Evolutionary conservation across 2,329 filamentous ascomycete genomes (phyloP).

Genomic region (Claviceps maximensis): DNA sequence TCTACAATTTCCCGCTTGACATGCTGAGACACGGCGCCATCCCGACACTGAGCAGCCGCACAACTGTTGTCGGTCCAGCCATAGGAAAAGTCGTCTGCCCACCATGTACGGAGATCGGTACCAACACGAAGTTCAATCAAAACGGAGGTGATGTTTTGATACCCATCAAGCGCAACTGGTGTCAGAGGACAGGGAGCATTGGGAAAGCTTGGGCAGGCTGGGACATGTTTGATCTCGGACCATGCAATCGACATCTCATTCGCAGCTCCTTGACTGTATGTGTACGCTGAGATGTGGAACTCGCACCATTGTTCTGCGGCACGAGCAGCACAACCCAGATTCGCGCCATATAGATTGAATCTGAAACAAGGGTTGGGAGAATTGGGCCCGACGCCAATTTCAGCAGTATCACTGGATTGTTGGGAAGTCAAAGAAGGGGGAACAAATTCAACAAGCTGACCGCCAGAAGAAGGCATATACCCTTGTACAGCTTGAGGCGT

Average conservation of each 20-base stretch:
- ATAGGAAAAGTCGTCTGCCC: constrained; percentile 27
- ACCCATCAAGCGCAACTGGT: constrained; percentile 23
- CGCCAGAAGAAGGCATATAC: constrained; percentile 25
- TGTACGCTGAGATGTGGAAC: constrained; percentile 29
- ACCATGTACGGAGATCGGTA: constrained; percentile 25
- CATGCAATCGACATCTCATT: constrained; percentile 25
- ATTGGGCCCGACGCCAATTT: constrained; percentile 27
- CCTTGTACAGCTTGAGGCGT: constrained; percentile 19
- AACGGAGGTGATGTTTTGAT: constrained; percentile 25
- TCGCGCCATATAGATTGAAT: constrained; percentile 27
- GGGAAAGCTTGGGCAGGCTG: constrained; percentile 23
- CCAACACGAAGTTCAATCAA: constrained; percentile 25
- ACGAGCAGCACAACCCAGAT: constrained; percentile 24
- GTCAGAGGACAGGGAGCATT: constrained; percentile 22
- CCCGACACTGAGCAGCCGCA: constrained; percentile 23
- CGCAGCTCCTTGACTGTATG: constrained; percentile 18
- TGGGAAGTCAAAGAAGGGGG: constrained; percentile 21
- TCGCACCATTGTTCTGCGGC: constrained; percentile 25
- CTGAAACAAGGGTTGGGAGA: constrained; percentile 24
- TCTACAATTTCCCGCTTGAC: constrained; percentile 21
- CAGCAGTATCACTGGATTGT: constrained; percentile 20
- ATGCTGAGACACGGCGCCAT: constrained; percentile 11
- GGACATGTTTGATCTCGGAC: constrained; percentile 26
- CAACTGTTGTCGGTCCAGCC: constrained; percentile 30
- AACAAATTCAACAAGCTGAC: constrained; percentile 27